A percentile compares a stretch with the other conserved stretches of the same genome.
Evolutionary conservation across 306 rosid genomes (phyloP).

Genomic region (Prunus dulcis): DNA sequence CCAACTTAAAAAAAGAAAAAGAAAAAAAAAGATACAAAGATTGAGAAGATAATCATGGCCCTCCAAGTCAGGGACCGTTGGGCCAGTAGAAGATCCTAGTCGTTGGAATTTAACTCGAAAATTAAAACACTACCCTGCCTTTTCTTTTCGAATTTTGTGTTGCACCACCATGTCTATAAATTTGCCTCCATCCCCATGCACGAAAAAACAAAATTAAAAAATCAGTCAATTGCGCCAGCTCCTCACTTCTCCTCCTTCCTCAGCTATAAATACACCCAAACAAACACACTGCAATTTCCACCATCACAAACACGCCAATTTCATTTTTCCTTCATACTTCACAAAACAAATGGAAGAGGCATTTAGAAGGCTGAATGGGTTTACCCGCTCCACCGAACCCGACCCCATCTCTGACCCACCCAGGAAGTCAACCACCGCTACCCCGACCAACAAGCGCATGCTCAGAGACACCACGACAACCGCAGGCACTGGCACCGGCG

Average conservation of each 20-base stretch:
- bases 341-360: constrained; percentile 58
- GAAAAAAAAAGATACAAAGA: neutral
- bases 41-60: neutral
- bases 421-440: neutral
- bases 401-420: neutral
- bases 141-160: constrained; percentile 17
- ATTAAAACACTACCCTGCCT: neutral
- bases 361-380: constrained; percentile 47
- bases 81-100: constrained; percentile 30
- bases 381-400: constrained; percentile 19
- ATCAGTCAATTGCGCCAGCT: constrained; percentile 38
- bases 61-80: constrained; percentile 2
- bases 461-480: constrained; percentile 25
- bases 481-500: neutral
- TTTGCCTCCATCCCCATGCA: constrained; percentile 2
- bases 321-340: neutral
- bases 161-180: neutral
- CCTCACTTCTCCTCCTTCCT: neutral
- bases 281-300: too few relatives aligned
- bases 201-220: constrained; percentile 30
- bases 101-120: constrained; percentile 4
- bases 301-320: neutral
- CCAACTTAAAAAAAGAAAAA: neutral
- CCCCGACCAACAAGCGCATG: constrained; percentile 32
- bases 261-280: constrained; percentile 30